Conservation (phyloP, 805 yeast species). For the Candida orba region DNA sequence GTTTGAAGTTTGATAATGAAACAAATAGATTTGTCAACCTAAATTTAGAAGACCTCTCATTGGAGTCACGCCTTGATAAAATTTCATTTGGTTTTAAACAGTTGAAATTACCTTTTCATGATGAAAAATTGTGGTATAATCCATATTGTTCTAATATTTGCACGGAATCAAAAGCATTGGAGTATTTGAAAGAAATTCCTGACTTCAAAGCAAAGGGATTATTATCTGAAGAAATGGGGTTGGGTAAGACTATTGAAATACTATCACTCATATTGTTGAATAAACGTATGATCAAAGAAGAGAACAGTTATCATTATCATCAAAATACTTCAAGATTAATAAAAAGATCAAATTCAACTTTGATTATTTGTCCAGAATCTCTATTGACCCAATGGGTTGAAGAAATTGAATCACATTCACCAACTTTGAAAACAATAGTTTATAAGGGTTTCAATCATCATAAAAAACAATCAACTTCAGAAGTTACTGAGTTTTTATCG, state of each 20-base stretch:
- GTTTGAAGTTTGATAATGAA: constrained; percentile 29
- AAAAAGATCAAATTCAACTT: constrained; percentile 54
- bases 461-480: constrained; percentile 24
- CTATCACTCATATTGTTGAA: constrained; percentile 58
- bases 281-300: constrained; percentile 35
- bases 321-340: constrained; percentile 16
- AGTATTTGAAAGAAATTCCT: constrained; percentile 15
- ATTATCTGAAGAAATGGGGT: constrained; percentile 93
- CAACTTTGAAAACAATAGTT: constrained; percentile 50
- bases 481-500: constrained; percentile 46
- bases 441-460: constrained; percentile 52
- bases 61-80: constrained; percentile 19
- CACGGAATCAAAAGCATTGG: constrained; percentile 25
- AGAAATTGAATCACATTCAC: constrained; percentile 58
- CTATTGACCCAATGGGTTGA: constrained; percentile 81
- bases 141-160: constrained; percentile 41
- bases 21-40: constrained; percentile 7
- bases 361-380: constrained; percentile 81
- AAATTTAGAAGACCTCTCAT: too few relatives aligned
- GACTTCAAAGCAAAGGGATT: constrained; percentile 24
- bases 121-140: constrained; percentile 37
- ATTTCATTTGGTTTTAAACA: constrained; percentile 50
- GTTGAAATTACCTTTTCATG: constrained; percentile 10
- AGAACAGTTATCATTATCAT: constrained; percentile 3
- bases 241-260: constrained; percentile 90